Conservation (phyloP, 495 filamentous ascomycete genomes). For the Filosporella fistucella region DNA sequence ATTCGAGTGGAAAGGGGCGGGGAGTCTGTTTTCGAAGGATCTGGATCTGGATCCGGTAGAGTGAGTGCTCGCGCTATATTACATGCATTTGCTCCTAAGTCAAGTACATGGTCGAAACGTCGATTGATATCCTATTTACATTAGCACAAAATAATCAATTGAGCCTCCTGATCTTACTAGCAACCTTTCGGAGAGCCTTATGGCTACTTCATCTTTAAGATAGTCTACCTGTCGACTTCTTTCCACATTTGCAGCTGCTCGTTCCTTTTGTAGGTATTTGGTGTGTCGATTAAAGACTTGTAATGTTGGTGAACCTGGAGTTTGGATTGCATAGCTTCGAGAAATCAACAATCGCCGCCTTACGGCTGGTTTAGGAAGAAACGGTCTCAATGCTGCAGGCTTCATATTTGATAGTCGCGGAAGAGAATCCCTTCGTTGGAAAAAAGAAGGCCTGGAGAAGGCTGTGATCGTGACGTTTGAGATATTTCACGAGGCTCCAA, state of each 20-base stretch:
- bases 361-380: slow-evolving; percentile 13
- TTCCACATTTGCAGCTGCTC: slow-evolving; percentile 67
- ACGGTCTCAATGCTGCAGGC: slow-evolving; percentile 11
- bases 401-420: slow-evolving; percentile 13
- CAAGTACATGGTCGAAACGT: slow-evolving; percentile 75
- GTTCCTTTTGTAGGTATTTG: slow-evolving; percentile 89
- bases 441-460: slow-evolving; percentile 3
- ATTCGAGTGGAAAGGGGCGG: slow-evolving; percentile 65
- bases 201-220: slow-evolving; percentile 85
- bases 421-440: too few relatives aligned
- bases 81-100: slow-evolving; percentile 93
- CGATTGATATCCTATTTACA: slow-evolving; percentile 79
- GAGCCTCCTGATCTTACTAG: slow-evolving; percentile 46
- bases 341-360: slow-evolving; percentile 11
- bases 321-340: slow-evolving; percentile 70
- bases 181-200: slow-evolving; percentile 79
- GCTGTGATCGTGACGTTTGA: slow-evolving; percentile 11
- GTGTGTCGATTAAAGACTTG: slow-evolving; percentile 86
- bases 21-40: slow-evolving; percentile 45
- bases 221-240: slow-evolving; percentile 79
- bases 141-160: slow-evolving; percentile 6
- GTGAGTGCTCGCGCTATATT: slow-evolving; percentile 83
- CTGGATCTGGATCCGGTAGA: slow-evolving; percentile 58
- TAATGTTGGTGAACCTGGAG: slow-evolving; percentile 67
- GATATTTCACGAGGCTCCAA: neutral